phyloP scores from a whole-genome alignment of 495 filamentous ascomycete genomes.

The Aspergillus coremiiformis region DNA sequence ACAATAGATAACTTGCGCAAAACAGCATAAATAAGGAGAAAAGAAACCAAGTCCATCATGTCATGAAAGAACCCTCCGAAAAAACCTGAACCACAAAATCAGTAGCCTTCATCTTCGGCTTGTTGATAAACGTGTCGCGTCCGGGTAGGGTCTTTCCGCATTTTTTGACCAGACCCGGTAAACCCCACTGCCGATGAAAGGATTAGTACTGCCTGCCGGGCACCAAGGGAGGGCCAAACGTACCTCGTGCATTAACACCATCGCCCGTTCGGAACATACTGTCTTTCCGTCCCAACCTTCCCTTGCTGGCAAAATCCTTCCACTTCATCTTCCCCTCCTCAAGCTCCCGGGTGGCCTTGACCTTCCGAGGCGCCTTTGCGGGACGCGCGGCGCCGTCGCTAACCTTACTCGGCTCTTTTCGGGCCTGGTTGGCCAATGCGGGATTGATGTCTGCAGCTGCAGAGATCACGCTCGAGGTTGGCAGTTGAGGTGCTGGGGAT shows the following conservation, averaged over 20 bases:
- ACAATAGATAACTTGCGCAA: constrained; percentile 2
- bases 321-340: constrained; percentile 89
- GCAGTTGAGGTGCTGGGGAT: constrained; percentile 34
- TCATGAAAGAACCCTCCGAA: background rate
- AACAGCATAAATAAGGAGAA: constrained; percentile 3
- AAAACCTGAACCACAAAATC: constrained; percentile 3
- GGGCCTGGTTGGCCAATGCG: constrained; percentile 62
- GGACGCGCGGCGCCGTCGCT: constrained; percentile 59
- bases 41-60: background rate
- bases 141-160: constrained; percentile 84
- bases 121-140: constrained; percentile 82
- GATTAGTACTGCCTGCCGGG: background rate
- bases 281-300: constrained; percentile 79
- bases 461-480: constrained; percentile 64
- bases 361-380: constrained; percentile 65
- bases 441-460: constrained; percentile 83
- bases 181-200: constrained; percentile 64
- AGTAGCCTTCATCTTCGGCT: constrained; percentile 62
- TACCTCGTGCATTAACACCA: constrained; percentile 78
- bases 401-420: constrained; percentile 57
- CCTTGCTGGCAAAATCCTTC: constrained; percentile 82
- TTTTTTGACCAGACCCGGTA: constrained; percentile 85
- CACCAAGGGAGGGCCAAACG: background rate
- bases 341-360: constrained; percentile 83
- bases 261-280: constrained; percentile 96